These are phyloP conservation scores for Cryptosporidium viatorum DNA, from an alignment of 169 alveolate genomes.

Conservation along the genomic window DNA sequence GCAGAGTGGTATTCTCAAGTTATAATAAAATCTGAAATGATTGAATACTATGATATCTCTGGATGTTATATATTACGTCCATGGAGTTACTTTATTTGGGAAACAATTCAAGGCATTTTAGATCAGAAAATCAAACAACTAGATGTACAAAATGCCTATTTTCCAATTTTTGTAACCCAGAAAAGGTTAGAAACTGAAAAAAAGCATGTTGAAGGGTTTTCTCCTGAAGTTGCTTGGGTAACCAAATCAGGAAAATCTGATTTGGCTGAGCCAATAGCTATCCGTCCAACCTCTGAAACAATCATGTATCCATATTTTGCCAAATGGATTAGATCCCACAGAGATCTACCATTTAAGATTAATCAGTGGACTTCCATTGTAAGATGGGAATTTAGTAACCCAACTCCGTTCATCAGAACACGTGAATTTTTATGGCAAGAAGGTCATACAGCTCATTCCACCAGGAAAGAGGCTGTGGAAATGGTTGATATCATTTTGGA, in stretches of 20 bases:
- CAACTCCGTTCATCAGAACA: slow-evolving; percentile 99
- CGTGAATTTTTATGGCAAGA: slow-evolving; percentile 99
- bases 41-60: slow-evolving; percentile 98
- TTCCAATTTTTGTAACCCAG: slow-evolving; percentile 96
- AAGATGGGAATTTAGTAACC: slow-evolving; percentile 99
- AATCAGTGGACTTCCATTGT: slow-evolving; percentile 98
- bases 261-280: slow-evolving; percentile 95
- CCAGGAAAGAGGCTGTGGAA: slow-evolving; percentile 94
- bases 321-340: slow-evolving; percentile 97
- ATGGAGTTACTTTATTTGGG: slow-evolving; percentile 98
- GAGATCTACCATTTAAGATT: slow-evolving; percentile 98
- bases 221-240: slow-evolving; percentile 99
- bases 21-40: slow-evolving; percentile 95
- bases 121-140: slow-evolving; percentile 88
- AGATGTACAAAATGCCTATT: slow-evolving; percentile 93
- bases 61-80: slow-evolving; percentile 99
- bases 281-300: slow-evolving; percentile 99
- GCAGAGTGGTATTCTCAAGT: slow-evolving; percentile 92
- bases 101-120: slow-evolving; percentile 92
- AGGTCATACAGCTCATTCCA: slow-evolving; percentile 99
- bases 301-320: slow-evolving; percentile 99
- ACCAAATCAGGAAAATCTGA: slow-evolving; percentile 95
- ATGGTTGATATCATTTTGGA: slow-evolving; percentile 92
- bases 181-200: slow-evolving; percentile 95
- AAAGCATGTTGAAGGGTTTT: slow-evolving; percentile 98